A percentile compares a stretch with the other conserved stretches of the same genome.
Evolutionary conservation across 345 rosid species (phyloP).

Genomic region (Limnanthes douglasii): DNA sequence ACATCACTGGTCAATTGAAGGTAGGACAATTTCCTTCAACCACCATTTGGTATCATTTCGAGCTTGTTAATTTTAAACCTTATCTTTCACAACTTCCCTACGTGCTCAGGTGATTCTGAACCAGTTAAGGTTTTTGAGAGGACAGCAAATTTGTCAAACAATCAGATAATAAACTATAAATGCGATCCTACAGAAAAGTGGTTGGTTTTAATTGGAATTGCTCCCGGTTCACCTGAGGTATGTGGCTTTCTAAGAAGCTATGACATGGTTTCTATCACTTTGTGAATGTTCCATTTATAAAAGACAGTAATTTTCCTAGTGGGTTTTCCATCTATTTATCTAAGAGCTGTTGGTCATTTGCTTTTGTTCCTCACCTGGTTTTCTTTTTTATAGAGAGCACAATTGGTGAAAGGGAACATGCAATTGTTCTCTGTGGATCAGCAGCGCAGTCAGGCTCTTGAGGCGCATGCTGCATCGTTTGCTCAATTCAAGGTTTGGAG

Average conservation of each 20-base stretch:
- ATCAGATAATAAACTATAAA: conserved; percentile 93
- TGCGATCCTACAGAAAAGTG: conserved; percentile 96
- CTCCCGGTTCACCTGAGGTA: conserved; percentile 99
- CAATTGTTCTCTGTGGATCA: conserved; percentile 93
- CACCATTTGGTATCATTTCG: conserved; percentile 4
- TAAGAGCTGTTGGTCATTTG: conserved; percentile 9
- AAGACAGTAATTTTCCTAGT: too few relatives aligned
- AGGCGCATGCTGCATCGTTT: conserved; percentile 99
- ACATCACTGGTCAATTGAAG: conserved; percentile 99
- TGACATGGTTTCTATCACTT: too few relatives aligned
- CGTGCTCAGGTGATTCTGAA: conserved; percentile 75
- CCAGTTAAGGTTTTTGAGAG: conserved; percentile 97
- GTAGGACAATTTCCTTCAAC: conserved; percentile 20
- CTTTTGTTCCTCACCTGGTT: conserved; percentile 5
- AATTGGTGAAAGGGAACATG: conserved; percentile 91
- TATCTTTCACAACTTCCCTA: conserved; percentile 4
- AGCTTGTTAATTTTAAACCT: conserved; percentile 9
- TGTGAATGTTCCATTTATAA: too few relatives aligned
- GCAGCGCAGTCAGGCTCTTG: conserved; percentile 99
- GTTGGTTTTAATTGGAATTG: conserved; percentile 96
- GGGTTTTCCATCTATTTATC: too few relatives aligned
- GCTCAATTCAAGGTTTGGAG: conserved; percentile 65
- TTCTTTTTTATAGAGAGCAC: conserved; percentile 49
- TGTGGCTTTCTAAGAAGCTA: conserved; percentile 5
- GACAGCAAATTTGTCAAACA: conserved; percentile 85